Evolutionary conservation across 768 basidiomycete genomes (phyloP), one percentile per base, ranked within the genome.

Genomic region (Mrakia gelida): DNA sequence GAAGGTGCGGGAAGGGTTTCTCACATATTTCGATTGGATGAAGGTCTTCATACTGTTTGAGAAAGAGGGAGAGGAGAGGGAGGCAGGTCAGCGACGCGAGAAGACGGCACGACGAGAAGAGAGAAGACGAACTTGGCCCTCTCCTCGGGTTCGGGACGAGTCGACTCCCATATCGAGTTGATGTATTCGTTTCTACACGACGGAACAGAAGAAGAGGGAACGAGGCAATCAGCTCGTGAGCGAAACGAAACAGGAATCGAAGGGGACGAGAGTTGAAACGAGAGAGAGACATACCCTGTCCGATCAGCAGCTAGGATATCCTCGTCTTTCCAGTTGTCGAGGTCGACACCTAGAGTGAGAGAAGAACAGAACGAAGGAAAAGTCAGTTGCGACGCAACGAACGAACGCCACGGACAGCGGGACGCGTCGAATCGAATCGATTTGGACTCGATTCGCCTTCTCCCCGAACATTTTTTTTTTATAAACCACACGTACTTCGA

Each of bases 321-420:
- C 16, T 62, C 52, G 11, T 38, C 34, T 28, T 68, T 78, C 77
- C 77, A 78, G 67, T 78, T 78, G 65, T 78, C 77, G 56, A 78
- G 77, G 21, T 78, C 77, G 38, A 62, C 49, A 54, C 49, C 49
- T 52, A 16, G 21, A 21, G 16, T 21, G 21, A 52, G 49, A 10
- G 15, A 52, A 21, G 18, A 1, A 13, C 1, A 52, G 49, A 21
- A 21, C n/a, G 49, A 21, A 21, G 7, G 49, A 52, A 21, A 21
- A 8, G 38, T 38, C 38, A 38, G 38, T 38, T 0, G 49, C 45
- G 45, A 2, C 45, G 16, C 2, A 16, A 21, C 1, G 18, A 21
- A 52, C 15, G 49, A 52, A 52, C n/a, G n/a, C n/a, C n/a, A 52
- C 9, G 49, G 21, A 21, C 16, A 3, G 2, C 9, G 49, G 0